These are phyloP conservation scores for Chlamydomonas sp. DNA, from an alignment of 139 green algal species.

Conservation along the genomic window DNA sequence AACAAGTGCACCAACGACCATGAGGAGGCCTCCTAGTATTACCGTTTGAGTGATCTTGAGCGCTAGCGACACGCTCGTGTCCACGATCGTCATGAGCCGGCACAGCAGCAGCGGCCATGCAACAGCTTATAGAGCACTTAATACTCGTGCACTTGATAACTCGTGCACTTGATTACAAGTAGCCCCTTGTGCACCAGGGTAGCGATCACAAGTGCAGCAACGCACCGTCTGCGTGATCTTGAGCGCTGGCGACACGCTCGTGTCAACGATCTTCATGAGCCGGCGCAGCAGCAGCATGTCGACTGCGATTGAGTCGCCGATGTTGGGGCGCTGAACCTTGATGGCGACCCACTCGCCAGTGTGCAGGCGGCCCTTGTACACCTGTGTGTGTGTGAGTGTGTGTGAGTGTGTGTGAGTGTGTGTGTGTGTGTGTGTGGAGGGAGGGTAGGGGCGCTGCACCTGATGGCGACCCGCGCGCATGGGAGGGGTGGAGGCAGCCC, in stretches of 20 bases:
- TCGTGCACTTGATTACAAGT: background rate
- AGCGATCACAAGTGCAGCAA: too few species aligned
- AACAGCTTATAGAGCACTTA: too few species aligned
- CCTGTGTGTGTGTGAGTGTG: too few species aligned
- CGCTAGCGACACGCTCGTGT: background rate
- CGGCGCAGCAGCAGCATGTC: conserved; percentile 88
- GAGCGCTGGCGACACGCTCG: conserved; percentile 29
- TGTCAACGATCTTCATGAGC: conserved; percentile 67
- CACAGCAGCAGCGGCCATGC: conserved; percentile 87
- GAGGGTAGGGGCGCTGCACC: background rate
- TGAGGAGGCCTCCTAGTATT: too few species aligned
- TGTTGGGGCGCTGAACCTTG: conserved; percentile 93
- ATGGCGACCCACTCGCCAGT: conserved; percentile 84
- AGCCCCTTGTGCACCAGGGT: background rate
- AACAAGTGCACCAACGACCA: too few species aligned
- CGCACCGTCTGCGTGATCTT: conserved; percentile 4
- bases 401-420: background rate
- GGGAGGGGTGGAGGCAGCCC: too few species aligned
- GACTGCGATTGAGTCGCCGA: conserved; percentile 82
- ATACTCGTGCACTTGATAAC: too few species aligned
- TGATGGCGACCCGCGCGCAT: background rate
- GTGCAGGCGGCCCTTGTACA: conserved; percentile 70
- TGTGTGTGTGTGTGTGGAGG: too few species aligned
- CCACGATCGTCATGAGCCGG: conserved; percentile 47
- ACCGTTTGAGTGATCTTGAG: conserved; percentile 8